Evolutionary conservation across 495 filamentous ascomycete genomes (phyloP), one percentile per base, ranked within the genome.

Genomic region (Ramalina intermedia): DNA sequence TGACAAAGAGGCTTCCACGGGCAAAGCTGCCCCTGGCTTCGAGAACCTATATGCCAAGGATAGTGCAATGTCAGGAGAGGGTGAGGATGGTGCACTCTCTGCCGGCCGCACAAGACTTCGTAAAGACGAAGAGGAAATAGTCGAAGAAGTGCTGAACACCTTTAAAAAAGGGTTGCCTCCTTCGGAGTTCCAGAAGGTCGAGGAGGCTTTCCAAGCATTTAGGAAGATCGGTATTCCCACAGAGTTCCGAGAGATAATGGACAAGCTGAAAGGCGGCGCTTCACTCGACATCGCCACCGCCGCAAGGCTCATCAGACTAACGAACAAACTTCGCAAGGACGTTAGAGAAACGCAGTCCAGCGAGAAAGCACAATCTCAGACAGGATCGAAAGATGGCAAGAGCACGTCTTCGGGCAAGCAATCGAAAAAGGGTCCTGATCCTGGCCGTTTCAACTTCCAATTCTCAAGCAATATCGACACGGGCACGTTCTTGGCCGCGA

Each of bases 401-500:
- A 41, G 52, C n/a, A 44, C 56, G 16, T 16, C 46, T 43, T 47
- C 38, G 39, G 16, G 52, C 52, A 41, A 43, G 17, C 17, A 26
- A 37, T 41, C 52, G 14, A 18, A 33, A 2, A 47, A 47, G 23
- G 39, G 53, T 21, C 51, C 55, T 47, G 64, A 56, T 51, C 61
- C 52, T 49, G 62, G 48, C 58, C 52, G 53, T 39, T 53, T 57
- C 29, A 63, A 58, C n/a, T 56, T 68, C 0, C 61, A 64, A 18
- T 65, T 80, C 58, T 37, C 14, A 4, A 18, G 26, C 23, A 71
- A 72, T 41, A 56, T 81, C 48, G 79, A 84, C 62, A 66, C 69
- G 35, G 63, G 62, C 38, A 74, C 74, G 14, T 67, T 79, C 51
- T 52, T 82, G 16, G 59, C 78, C 11, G 68, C 70, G 39, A 61